These are phyloP conservation scores for Balansia obtecta DNA, from an alignment of 2,329 filamentous ascomycete species.

Conservation along the genomic window DNA sequence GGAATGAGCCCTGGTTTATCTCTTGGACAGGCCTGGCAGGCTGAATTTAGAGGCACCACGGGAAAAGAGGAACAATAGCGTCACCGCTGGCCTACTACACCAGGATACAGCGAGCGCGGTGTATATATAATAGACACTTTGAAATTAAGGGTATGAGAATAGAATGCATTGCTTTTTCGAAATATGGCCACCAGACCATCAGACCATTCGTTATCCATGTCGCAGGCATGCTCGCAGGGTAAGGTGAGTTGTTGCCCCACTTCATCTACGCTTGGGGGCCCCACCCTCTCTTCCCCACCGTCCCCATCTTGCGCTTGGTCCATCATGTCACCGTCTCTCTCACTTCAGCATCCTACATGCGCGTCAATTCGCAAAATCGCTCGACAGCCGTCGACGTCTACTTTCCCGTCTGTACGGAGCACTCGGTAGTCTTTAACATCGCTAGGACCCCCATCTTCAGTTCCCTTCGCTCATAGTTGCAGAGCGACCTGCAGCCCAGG, in stretches of 20 bases:
- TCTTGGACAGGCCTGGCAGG: constrained; percentile 4
- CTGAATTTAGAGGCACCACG: constrained; percentile 2
- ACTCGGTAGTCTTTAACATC: no score
- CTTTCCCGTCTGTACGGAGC: no score
- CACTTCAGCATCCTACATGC: neutral
- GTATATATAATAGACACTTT: constrained; percentile 1
- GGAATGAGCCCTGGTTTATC: neutral
- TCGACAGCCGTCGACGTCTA: no score
- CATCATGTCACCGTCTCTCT: neutral
- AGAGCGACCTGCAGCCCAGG: neutral
- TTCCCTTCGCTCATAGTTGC: neutral
- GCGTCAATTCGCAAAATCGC: no score
- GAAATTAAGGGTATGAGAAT: constrained; percentile 1
- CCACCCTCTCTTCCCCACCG: neutral
- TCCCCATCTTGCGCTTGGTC: neutral
- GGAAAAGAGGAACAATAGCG: neutral
- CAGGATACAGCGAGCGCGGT: neutral
- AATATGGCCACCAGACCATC: neutral
- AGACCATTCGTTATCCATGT: no score
- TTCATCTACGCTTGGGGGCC: no score
- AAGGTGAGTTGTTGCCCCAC: no score
- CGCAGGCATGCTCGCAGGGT: no score
- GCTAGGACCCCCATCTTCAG: no score
- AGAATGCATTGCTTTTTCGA: constrained; percentile 4
- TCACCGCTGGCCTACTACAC: neutral